Evolutionary conservation across 2,329 filamentous ascomycete species (phyloP).

Genomic region (Cladosporium oxysporum): DNA sequence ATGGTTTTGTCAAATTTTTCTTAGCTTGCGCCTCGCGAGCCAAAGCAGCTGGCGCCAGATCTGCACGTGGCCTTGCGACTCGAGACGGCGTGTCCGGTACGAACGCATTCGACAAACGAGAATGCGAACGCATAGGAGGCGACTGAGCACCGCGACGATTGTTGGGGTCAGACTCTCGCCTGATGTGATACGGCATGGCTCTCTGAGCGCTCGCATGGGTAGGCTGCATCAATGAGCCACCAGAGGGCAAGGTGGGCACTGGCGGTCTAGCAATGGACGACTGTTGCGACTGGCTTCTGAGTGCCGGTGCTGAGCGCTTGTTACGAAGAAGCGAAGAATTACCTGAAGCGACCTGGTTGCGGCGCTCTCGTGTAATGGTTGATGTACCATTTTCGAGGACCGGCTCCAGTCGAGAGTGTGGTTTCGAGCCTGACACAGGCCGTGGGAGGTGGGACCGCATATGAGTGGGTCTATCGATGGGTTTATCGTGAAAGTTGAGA

Average conservation of each 20-base stretch:
- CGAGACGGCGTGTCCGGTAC: slow-evolving; percentile 54
- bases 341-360: slow-evolving; percentile 53
- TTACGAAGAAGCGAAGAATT: slow-evolving; percentile 57
- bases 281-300: slow-evolving; percentile 46
- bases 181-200: slow-evolving; percentile 64
- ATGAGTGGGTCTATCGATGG: slow-evolving; percentile 41
- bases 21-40: slow-evolving; percentile 58
- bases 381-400: slow-evolving; percentile 87
- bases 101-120: slow-evolving; percentile 50
- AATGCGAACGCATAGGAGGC: slow-evolving; percentile 48
- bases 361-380: slow-evolving; percentile 64
- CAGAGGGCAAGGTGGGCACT: slow-evolving; percentile 77
- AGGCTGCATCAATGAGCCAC: slow-evolving; percentile 70
- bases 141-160: slow-evolving; percentile 44
- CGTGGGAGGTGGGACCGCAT: slow-evolving; percentile 73
- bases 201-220: slow-evolving; percentile 74
- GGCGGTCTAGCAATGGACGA: slow-evolving; percentile 50
- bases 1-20: slow-evolving; percentile 73
- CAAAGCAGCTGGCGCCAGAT: slow-evolving; percentile 53
- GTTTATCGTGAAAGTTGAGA: slow-evolving; percentile 85
- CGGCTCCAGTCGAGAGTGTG: slow-evolving; percentile 74
- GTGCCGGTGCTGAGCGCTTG: slow-evolving; percentile 62
- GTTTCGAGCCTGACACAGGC: slow-evolving; percentile 58
- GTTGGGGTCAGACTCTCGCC: slow-evolving; percentile 75
- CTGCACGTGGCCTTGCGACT: slow-evolving; percentile 35